Base-by-base conservation (phyloP, 1,284 basidiomycete species). In the Ustilago bromivora region DNA sequence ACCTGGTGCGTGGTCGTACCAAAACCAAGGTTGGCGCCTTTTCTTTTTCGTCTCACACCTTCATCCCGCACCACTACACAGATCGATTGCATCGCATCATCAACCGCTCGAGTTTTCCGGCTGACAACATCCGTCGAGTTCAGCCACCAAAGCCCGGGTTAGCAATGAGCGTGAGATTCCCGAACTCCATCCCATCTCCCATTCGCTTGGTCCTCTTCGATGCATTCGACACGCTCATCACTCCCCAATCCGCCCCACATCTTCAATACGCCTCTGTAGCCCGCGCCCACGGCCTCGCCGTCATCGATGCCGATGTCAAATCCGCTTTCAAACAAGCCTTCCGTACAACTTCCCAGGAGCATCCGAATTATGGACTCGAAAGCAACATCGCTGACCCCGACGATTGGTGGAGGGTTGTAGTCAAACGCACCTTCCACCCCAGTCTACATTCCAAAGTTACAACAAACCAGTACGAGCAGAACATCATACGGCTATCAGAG, bases 181-280 rank as follows among this genome's bases (percentile, higher is more conserved):
- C 58, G 43, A 62, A 41, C 10, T 43, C 35, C 10, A 61, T 28
- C 23, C 23, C 61, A 11, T 35, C 66, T 28, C 65, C 69, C 23
- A 66, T 81, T 47, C 66, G 70, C 0, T 32, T 76, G 54, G 64
- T 81, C 51, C 71, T 81, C 12, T 70, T 81, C 40, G 79, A 81
- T 49, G 79, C 71, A n/a, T 81, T 81, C 63, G 74, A 81, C 57
- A 81, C 79, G 31, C 66, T 81, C 43, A 63, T 77, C 7, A 69
- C 62, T 11, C 79, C 79, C 2, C 55, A 36, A 11, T 40, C 62
- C 17, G 74, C 77, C 17, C 79, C 79, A 13, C 66, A 76, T 60
- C 57, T 77, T 41, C 79, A 81, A 41, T 81, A 81, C 46, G 76
- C 71, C 15, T 40, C 65, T 12, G 62, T 64, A 31, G 71, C 72